Evolutionary conservation across 768 basidiomycete genomes (phyloP), one percentile per base, ranked within the genome.

Genomic region (Pleurotus sapidus): DNA sequence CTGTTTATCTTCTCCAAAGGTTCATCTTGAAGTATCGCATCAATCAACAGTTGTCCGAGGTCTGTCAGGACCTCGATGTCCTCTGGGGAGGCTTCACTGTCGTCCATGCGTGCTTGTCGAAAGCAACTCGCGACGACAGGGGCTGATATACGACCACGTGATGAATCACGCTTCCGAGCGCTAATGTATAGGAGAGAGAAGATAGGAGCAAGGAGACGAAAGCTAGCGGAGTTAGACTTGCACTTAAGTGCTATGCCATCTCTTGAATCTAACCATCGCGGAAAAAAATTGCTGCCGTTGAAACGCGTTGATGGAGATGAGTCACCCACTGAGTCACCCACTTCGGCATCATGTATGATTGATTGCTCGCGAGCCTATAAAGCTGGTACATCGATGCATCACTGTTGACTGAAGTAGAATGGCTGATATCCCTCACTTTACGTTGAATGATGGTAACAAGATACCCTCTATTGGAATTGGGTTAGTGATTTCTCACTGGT

Each of bases 1-100:
- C 66, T 67, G 60, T 77, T 74, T 54, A 90, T 73, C 14, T 68
- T 70, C 15, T 77, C 74, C 8, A 83, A 72, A 23, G 81, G 67
- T 54, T 72, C 68, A 18, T 74, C 66, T 45, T 76, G 74, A 12
- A 91, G 72, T 59, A 92, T 85, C 18, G 79, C 74, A 37, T 76
- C 59, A 59, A 91, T 82, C 58, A 92, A 77, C 1, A 74, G 73
- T 51, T 82, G 80, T 11, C 89, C 90, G 1, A 86, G 76, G 37
- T 72, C 67, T 7, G 76, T 77, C n/a, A 83, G 67, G n/a, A 73
- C 67, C 25, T 80, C 75, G 25, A 79, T 72, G 54, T 77, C 71
- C 40, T 72, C 70, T n/a, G 65, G 61, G 1, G 42, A 14, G 47
- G 61, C 59, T 47, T 59, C 57, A n/a, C 56, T 7, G n/a, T 57